phyloP scores from a whole-genome alignment of 2,329 filamentous ascomycete genomes.

The Fusarium beomiforme region DNA sequence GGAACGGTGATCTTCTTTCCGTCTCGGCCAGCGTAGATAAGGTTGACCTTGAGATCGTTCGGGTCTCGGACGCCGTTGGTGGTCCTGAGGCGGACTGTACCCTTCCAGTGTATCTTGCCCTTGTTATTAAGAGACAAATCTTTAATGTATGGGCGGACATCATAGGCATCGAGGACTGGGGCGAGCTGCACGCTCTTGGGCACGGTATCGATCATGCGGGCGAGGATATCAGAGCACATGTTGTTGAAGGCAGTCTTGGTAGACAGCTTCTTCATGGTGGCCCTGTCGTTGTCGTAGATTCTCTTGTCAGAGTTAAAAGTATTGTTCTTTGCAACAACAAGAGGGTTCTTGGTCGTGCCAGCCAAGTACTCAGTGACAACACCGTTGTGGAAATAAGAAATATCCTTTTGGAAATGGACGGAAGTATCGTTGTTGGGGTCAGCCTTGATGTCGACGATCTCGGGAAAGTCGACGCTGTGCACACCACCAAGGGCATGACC shows the following conservation, averaged over 20 bases:
- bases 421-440: conserved; percentile 42
- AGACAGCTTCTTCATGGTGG: conserved; percentile 54
- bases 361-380: conserved; percentile 56
- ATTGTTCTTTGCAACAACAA: conserved; percentile 52
- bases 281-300: conserved; percentile 56
- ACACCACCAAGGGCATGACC: conserved; percentile 54
- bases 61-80: conserved; percentile 28
- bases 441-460: conserved; percentile 45
- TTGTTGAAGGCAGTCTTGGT: conserved; percentile 49
- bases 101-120: conserved; percentile 36
- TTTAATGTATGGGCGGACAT: conserved; percentile 47
- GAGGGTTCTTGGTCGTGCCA: conserved; percentile 53
- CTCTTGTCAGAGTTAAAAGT: conserved; percentile 54
- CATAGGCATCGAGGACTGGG: conserved; percentile 42
- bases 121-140: conserved; percentile 43
- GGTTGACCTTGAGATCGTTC: conserved; percentile 36
- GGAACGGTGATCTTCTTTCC: conserved; percentile 13
- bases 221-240: conserved; percentile 45
- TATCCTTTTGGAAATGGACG: conserved; percentile 49
- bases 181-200: conserved; percentile 44
- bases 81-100: conserved; percentile 42
- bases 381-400: conserved; percentile 54
- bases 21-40: conserved; percentile 23
- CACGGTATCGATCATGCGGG: conserved; percentile 51
- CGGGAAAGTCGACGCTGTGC: conserved; percentile 54